Evolutionary conservation across 2,329 filamentous ascomycete species (phyloP).

Genomic region (Penicillium polonicum): DNA sequence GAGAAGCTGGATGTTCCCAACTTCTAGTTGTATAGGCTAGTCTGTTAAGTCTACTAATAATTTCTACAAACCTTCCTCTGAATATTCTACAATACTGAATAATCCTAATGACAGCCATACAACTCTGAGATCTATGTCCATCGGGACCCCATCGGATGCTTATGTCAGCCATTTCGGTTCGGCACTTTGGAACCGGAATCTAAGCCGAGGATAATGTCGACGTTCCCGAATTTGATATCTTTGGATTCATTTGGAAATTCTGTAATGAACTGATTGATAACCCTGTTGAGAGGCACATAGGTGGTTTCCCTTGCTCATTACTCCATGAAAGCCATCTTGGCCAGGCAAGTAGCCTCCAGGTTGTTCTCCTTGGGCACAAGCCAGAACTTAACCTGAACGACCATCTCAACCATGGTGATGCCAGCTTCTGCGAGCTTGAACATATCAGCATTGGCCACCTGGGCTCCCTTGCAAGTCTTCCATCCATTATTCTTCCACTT

Average conservation of each 20-base stretch:
- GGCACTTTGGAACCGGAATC: neutral
- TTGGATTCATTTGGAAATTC: neutral
- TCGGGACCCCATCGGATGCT: neutral
- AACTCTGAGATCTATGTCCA: neutral
- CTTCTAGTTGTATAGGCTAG: neutral
- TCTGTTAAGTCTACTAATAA: neutral
- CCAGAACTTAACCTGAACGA: conserved; percentile 29
- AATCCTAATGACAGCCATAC: too few species aligned
- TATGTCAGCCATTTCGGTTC: conserved; percentile 6
- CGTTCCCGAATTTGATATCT: neutral
- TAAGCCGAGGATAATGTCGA: neutral
- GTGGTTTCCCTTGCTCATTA: neutral
- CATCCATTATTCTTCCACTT: conserved; percentile 35
- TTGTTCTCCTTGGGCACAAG: conserved; percentile 26
- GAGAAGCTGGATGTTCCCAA: neutral
- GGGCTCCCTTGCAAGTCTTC: conserved; percentile 23
- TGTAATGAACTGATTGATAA: neutral
- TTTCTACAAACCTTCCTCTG: neutral
- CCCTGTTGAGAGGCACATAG: neutral
- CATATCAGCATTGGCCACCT: conserved; percentile 23
- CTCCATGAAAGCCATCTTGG: neutral
- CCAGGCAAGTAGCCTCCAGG: neutral
- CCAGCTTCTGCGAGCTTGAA: conserved; percentile 24
- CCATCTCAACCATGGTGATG: conserved; percentile 18
- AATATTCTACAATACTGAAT: neutral